Evolutionary conservation across 2,329 filamentous ascomycete genomes (phyloP).

Genomic region (Byssothecium circinans): DNA sequence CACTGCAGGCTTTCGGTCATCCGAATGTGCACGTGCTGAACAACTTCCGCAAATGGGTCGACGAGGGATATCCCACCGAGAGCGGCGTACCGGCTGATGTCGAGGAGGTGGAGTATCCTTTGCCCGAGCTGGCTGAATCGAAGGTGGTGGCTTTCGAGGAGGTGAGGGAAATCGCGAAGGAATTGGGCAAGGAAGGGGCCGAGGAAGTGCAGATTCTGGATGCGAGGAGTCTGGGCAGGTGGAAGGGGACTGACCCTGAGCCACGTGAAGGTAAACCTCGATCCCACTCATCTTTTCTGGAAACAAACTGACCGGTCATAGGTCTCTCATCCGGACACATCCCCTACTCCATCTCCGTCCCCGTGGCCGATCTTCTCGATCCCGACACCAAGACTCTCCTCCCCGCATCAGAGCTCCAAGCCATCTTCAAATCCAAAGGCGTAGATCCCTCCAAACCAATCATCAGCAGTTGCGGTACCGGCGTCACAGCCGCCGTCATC

Average conservation of each 20-base stretch:
- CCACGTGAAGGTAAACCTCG: slow-evolving; percentile 69
- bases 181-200: slow-evolving; percentile 78
- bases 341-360: slow-evolving; percentile 81
- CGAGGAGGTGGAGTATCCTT: slow-evolving; percentile 45
- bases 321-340: slow-evolving; percentile 84
- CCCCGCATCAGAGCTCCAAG: slow-evolving; percentile 68
- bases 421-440: slow-evolving; percentile 77
- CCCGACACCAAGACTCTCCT: slow-evolving; percentile 79
- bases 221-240: slow-evolving; percentile 77
- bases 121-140: slow-evolving; percentile 51
- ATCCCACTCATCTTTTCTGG: neutral
- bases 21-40: slow-evolving; percentile 85
- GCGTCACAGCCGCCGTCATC: slow-evolving; percentile 88
- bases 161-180: slow-evolving; percentile 73
- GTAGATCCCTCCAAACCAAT: slow-evolving; percentile 79
- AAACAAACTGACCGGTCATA: slow-evolving; percentile 13
- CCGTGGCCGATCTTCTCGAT: slow-evolving; percentile 78
- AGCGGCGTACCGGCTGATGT: slow-evolving; percentile 66
- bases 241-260: slow-evolving; percentile 80
- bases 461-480: slow-evolving; percentile 87
- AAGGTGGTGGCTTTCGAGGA: slow-evolving; percentile 82
- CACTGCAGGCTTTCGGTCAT: slow-evolving; percentile 86
- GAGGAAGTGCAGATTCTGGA: slow-evolving; percentile 88
- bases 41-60: slow-evolving; percentile 94
- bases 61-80: slow-evolving; percentile 79